phyloP scores from a whole-genome alignment of 441 rosid species.

The Cnidoscolus chayamansa region DNA sequence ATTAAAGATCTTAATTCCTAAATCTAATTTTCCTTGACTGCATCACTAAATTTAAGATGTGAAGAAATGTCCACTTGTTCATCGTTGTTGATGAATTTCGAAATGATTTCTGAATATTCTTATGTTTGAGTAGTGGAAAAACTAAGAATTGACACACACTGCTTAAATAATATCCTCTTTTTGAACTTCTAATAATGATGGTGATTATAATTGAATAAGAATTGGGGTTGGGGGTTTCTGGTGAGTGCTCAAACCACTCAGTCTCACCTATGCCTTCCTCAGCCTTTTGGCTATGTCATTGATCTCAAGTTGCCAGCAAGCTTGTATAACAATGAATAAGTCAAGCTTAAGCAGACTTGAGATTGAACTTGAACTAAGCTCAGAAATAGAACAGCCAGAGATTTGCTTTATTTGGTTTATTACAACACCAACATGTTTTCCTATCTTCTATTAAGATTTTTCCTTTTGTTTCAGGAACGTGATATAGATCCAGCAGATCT shows the following conservation, averaged over 20 bases:
- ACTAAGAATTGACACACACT: not conserved
- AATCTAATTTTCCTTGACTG: too few species aligned
- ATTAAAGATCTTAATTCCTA: too few species aligned
- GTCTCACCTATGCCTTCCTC: constrained; percentile 2
- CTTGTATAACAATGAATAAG: not conserved
- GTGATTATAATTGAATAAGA: not conserved
- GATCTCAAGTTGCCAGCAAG: not conserved
- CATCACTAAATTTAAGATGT: not conserved
- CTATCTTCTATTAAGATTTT: constrained; percentile 11
- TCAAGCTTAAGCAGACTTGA: not conserved
- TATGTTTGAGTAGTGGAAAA: not conserved
- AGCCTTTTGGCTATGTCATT: not conserved
- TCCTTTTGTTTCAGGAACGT: constrained; percentile 60
- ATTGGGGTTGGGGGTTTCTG: not conserved
- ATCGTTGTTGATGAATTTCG: not conserved
- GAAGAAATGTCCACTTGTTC: not conserved
- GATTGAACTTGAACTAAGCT: not conserved
- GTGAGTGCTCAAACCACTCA: not conserved
- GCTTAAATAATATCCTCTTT: not conserved
- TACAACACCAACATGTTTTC: not conserved
- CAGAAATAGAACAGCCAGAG: not conserved
- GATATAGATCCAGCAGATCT: constrained; percentile 78
- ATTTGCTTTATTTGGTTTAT: constrained; percentile 1
- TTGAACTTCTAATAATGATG: not conserved
- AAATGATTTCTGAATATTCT: not conserved